Conservation (phyloP, 345 rosid genomes). For the Acer negundo region DNA sequence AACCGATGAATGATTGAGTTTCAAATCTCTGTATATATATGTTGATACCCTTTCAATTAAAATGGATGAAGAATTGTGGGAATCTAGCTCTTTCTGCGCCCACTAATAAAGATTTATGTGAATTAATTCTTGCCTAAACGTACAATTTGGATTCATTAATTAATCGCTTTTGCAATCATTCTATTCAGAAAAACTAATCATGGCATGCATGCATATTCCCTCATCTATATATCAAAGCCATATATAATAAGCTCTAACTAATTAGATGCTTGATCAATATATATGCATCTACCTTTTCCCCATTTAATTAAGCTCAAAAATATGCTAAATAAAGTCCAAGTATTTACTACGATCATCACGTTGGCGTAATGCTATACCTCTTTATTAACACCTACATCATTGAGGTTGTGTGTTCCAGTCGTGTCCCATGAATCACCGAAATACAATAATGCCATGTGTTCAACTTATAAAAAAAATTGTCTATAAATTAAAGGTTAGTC, state of each 20-base stretch:
- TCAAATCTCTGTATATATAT: not conserved
- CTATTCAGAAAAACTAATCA: not conserved
- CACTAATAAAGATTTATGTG: constrained; percentile 10
- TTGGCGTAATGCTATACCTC: too few species aligned
- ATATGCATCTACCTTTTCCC: not conserved
- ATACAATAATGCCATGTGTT: not conserved
- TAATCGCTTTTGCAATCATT: not conserved
- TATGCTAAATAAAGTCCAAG: not conserved
- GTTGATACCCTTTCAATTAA: not conserved
- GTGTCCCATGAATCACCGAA: not conserved
- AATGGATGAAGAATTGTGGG: not conserved
- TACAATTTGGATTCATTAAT: constrained; percentile 10
- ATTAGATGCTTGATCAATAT: not conserved
- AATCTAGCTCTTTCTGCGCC: constrained; percentile 18
- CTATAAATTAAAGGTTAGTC: not conserved
- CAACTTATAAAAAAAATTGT: not conserved
- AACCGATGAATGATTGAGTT: constrained; percentile 3
- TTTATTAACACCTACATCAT: too few species aligned
- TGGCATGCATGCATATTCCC: too few species aligned
- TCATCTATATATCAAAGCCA: too few species aligned
- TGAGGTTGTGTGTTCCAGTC: too few species aligned
- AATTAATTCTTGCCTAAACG: not conserved
- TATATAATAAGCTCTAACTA: too few species aligned
- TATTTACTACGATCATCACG: not conserved
- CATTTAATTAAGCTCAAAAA: not conserved